These are phyloP conservation scores for Usnea hakonensis DNA, from an alignment of 495 filamentous ascomycete species.

Conservation along the genomic window DNA sequence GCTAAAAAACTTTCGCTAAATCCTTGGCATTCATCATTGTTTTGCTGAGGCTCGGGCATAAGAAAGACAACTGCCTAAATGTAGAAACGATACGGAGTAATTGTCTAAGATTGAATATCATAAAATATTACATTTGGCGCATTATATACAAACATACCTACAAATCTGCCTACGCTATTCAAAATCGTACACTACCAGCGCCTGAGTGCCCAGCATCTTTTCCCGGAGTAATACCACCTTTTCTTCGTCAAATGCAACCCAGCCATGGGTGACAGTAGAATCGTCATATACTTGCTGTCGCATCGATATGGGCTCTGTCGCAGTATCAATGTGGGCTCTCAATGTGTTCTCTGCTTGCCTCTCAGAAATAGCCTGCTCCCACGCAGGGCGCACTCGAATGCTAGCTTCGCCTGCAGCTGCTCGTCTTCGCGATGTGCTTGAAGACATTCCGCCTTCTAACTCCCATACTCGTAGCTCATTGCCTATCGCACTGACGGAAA, in stretches of 20 bases:
- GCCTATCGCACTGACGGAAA: conserved; percentile 74
- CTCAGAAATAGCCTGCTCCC: conserved; percentile 7
- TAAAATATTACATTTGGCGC: neutral
- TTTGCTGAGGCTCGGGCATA: neutral
- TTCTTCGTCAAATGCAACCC: conserved; percentile 90
- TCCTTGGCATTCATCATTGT: neutral
- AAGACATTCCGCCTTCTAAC: conserved; percentile 63
- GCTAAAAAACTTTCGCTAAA: conserved; percentile 13
- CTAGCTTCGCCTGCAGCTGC: conserved; percentile 41
- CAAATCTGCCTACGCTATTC: conserved; percentile 39
- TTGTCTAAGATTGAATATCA: no score
- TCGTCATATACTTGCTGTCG: conserved; percentile 25
- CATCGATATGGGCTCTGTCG: conserved; percentile 17
- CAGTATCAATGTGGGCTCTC: conserved; percentile 12
- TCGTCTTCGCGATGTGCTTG: conserved; percentile 34
- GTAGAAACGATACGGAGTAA: neutral
- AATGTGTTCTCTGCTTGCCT: neutral
- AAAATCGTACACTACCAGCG: conserved; percentile 88
- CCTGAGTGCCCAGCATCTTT: conserved; percentile 54
- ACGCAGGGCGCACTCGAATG: conserved; percentile 45
- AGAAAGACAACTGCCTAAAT: neutral
- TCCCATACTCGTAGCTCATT: conserved; percentile 93
- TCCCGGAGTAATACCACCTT: conserved; percentile 81
- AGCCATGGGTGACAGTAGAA: conserved; percentile 45
- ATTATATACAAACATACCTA: neutral